A percentile compares a stretch with the other conserved stretches of the same genome.
Conservation (phyloP, 1,284 basidiomycete genomes). For the Moesziomyces antarcticus region DNA sequence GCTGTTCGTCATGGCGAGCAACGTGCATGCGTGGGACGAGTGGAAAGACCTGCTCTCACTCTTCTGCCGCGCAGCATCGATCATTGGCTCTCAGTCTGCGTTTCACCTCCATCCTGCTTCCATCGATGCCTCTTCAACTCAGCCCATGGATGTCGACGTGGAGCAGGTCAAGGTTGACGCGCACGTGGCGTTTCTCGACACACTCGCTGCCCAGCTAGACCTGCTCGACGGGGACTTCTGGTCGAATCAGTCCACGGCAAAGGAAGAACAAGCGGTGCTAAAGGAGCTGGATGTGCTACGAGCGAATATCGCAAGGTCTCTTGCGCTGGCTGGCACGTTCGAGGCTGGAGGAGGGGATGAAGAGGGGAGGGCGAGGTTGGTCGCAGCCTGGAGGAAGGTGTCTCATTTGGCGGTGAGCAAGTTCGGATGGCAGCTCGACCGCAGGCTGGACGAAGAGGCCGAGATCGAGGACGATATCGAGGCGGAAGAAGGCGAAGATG, state of each 20-base stretch:
- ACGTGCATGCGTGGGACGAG: constrained; percentile 42
- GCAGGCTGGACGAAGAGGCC: constrained; percentile 35
- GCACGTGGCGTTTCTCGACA: constrained; percentile 29
- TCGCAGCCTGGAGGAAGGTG: constrained; percentile 32
- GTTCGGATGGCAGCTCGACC: constrained; percentile 41
- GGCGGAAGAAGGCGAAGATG: constrained; percentile 45
- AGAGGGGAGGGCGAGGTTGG: constrained; percentile 2
- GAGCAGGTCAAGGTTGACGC: background rate
- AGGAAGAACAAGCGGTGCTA: constrained; percentile 16
- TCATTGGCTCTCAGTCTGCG: constrained; percentile 36
- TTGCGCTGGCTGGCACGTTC: background rate
- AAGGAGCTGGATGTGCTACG: constrained; percentile 25
- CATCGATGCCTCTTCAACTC: background rate
- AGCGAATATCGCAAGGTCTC: constrained; percentile 27
- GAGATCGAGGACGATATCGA: constrained; percentile 37
- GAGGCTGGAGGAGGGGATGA: background rate
- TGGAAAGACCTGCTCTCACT: constrained; percentile 46
- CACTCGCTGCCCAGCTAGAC: constrained; percentile 12
- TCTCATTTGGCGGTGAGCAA: constrained; percentile 9
- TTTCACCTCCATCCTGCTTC: constrained; percentile 39
- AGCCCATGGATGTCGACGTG: background rate
- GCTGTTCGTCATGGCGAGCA: constrained; percentile 34
- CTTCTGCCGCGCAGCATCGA: constrained; percentile 39
- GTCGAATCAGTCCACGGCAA: constrained; percentile 10
- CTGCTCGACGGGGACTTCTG: constrained; percentile 28